These are phyloP conservation scores for Omphalea diandra DNA, from an alignment of 441 rosid species.

Conservation along the genomic window DNA sequence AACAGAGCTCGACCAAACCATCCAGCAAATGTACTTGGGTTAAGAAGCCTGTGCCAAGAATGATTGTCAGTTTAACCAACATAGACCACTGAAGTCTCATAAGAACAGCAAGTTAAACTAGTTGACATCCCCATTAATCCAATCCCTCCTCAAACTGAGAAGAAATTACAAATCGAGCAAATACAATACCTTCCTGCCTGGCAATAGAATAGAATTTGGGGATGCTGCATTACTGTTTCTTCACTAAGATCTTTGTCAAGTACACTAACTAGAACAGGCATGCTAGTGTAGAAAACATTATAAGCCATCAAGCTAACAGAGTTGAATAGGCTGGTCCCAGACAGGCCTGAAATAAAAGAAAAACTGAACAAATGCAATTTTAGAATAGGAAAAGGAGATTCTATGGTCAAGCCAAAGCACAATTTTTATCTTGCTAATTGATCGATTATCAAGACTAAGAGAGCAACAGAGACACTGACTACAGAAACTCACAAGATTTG, in stretches of 20 bases:
- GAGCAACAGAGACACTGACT: conserved; percentile 5
- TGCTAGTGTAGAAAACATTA: conserved; percentile 95
- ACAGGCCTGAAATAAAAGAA: conserved; percentile 99
- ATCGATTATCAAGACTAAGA: conserved; percentile 11
- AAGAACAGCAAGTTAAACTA: conserved; percentile 7
- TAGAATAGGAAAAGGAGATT: conserved; percentile 35
- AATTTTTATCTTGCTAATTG: background rate
- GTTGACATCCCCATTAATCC: conserved; percentile 17
- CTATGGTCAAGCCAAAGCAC: background rate
- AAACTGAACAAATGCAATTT: conserved; percentile 60
- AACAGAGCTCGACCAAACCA: conserved; percentile 99
- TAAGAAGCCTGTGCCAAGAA: conserved; percentile 74
- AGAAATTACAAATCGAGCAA: background rate
- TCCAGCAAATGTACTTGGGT: conserved; percentile 99
- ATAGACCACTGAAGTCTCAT: background rate
- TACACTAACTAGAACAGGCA: conserved; percentile 91
- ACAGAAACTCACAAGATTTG: too few relatives aligned
- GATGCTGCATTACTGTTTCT: conserved; percentile 96
- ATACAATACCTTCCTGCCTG: conserved; percentile 94
- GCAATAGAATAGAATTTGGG: conserved; percentile 95
- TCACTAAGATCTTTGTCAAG: conserved; percentile 98
- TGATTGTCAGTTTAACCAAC: conserved; percentile 18
- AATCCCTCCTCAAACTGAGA: background rate
- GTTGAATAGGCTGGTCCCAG: conserved; percentile 99
- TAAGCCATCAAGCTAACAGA: conserved; percentile 99